Evolutionary conservation across 306 rosid genomes (phyloP).

Genomic region (Parietaria judaica): DNA sequence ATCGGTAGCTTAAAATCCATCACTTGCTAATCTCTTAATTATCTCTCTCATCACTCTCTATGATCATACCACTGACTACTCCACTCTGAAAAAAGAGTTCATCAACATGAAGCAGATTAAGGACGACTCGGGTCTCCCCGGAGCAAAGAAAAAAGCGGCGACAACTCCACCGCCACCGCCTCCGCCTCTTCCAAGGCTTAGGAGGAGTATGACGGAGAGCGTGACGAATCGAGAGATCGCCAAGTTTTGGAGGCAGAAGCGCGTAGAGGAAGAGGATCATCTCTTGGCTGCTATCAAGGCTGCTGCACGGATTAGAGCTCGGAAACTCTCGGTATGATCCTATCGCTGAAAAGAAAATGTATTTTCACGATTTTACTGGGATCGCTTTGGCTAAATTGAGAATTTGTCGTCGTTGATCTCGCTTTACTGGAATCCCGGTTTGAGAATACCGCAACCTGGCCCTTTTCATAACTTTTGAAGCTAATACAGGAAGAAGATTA

Average conservation of each 20-base stretch:
- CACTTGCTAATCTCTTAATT: slow-evolving; percentile 2
- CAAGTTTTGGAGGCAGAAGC: slow-evolving; percentile 66
- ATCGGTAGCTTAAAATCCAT: slow-evolving; percentile 22
- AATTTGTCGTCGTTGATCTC: too few relatives aligned
- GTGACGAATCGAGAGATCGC: slow-evolving; percentile 69
- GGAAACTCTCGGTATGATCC: slow-evolving; percentile 47
- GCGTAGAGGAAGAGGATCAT: slow-evolving; percentile 60
- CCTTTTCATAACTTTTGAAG: slow-evolving; percentile 4
- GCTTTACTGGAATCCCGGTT: too few relatives aligned
- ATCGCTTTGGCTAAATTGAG: too few relatives aligned
- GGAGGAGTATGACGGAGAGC: slow-evolving; percentile 28
- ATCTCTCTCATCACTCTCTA: slow-evolving; percentile 1
- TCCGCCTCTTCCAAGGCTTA: slow-evolving; percentile 40
- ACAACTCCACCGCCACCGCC: slow-evolving; percentile 34
- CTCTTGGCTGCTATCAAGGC: slow-evolving; percentile 77
- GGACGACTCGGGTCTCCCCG: slow-evolving; percentile 6
- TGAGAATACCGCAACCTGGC: neutral
- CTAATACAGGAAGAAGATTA: slow-evolving; percentile 48
- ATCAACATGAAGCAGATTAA: slow-evolving; percentile 23
- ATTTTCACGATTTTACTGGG: too few relatives aligned
- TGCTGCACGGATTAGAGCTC: slow-evolving; percentile 61
- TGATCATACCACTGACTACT: neutral
- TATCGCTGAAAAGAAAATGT: neutral
- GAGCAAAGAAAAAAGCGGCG: slow-evolving; percentile 19
- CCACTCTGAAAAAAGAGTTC: neutral